A percentile compares a stretch with the other conserved stretches of the same genome.
These are phyloP conservation scores for Diplodia scrobiculata DNA, from an alignment of 2,329 filamentous ascomycete species.

Conservation along the genomic window DNA sequence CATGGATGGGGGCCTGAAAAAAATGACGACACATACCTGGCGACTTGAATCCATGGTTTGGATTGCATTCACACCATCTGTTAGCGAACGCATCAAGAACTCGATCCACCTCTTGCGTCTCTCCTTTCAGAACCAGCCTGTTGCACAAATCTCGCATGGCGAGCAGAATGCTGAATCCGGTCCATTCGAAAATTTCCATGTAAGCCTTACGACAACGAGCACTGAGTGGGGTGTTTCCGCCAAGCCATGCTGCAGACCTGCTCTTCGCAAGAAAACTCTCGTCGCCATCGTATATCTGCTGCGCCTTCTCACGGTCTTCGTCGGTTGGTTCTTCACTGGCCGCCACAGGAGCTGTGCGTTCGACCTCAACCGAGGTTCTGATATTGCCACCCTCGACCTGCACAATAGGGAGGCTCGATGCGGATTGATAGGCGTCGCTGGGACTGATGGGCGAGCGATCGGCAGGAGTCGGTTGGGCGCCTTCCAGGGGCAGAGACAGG, in stretches of 20 bases:
- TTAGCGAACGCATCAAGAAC: conserved; percentile 86
- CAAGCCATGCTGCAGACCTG: conserved; percentile 84
- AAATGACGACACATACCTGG: conserved; percentile 58
- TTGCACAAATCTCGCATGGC: conserved; percentile 79
- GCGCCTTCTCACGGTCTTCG: conserved; percentile 75
- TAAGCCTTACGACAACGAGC: conserved; percentile 69
- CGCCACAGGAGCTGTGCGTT: conserved; percentile 11
- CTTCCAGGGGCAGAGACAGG: conserved; percentile 46
- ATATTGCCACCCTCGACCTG: conserved; percentile 53
- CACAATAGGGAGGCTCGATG: conserved; percentile 54
- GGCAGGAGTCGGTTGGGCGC: conserved; percentile 32
- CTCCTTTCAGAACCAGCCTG: conserved; percentile 79
- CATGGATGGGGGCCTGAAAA: not conserved
- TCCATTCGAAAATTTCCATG: conserved; percentile 89
- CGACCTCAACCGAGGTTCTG: conserved; percentile 39
- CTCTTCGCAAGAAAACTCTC: conserved; percentile 79
- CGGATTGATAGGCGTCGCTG: conserved; percentile 52
- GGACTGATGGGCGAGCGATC: conserved; percentile 46
- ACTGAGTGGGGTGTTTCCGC: conserved; percentile 63
- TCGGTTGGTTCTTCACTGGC: conserved; percentile 54
- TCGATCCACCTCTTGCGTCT: conserved; percentile 95
- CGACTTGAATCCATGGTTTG: conserved; percentile 88
- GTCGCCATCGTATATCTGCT: conserved; percentile 79
- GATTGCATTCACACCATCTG: conserved; percentile 92
- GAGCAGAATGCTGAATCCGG: conserved; percentile 74